Evolutionary conservation across 2,329 filamentous ascomycete genomes (phyloP), one percentile per base, ranked within the genome.

Genomic region (Penicillium sp.): DNA sequence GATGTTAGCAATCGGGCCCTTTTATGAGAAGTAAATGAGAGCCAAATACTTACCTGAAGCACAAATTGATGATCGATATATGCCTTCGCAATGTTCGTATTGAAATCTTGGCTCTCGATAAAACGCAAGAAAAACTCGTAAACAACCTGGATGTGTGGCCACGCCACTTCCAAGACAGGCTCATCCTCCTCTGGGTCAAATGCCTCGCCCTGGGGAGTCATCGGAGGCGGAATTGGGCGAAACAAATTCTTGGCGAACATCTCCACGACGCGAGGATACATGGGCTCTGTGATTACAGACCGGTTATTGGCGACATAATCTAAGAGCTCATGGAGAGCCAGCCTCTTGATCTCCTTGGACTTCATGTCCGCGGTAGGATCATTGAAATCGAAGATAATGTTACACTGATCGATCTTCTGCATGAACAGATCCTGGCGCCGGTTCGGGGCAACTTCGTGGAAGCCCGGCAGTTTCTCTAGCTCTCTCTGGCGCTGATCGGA

Each of bases 221-320:
- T 92, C 8, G 95, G 95, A 4, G 95, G 95, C 42, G 95, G 95
- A 60, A 99, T 97, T 2, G 95, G 95, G 61, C 95, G 88, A 81
- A 99, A 99, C 46, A 99, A 80, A 73, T 99, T 99, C 84, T 98
- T 99, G 73, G 91, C 89, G 75, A 99, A 99, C 95, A 99, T 99
- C 67, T 98, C 93, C 33, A 99, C 95, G 26, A 99, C 95, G 60
- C 92, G 89, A 35, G 95, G 95, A 70, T 99, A 99, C 95, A 99
- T 99, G 55, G 93, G 92, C 75, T 99, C 95, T 3, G 93, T 97
- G 70, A 99, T 99, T 72, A 99, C 95, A 70, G 96, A 93, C 67
- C 95, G 87, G 75, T 99, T 99, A 78, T 98, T 98, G 69, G 95
- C 93, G 57, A 99, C 95, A 73, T 99, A 99, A 76, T 99, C 95